Conservation (phyloP, 169 alveolate genomes). For the Eimeria praecox region DNA sequence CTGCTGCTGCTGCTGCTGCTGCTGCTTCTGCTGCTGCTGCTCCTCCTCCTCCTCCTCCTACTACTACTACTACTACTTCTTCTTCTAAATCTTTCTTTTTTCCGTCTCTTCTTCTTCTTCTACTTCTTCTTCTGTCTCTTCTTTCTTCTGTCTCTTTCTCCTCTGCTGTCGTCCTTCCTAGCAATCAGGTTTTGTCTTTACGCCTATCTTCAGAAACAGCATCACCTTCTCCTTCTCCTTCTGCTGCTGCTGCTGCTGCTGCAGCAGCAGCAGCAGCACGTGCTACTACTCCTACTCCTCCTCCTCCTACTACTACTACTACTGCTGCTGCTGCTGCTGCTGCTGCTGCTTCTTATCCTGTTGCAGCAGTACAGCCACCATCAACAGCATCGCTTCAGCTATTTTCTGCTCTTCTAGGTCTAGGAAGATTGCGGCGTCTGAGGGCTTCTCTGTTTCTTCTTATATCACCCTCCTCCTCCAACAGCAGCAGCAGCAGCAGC, state of each 20-base stretch:
- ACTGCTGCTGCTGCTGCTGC: slow-evolving; percentile 34
- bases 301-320: not conserved
- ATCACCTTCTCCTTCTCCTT: not conserved
- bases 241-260: not conserved
- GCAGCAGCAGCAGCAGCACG: not conserved
- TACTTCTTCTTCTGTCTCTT: not conserved
- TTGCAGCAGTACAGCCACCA: not conserved
- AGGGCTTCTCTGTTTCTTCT: not conserved
- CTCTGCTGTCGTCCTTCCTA: not conserved
- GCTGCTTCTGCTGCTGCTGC: not conserved
- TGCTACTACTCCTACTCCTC: slow-evolving; percentile 1
- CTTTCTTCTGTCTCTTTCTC: not conserved
- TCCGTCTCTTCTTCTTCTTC: not conserved
- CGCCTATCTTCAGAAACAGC: not conserved
- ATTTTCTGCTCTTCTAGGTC: slow-evolving; percentile 16
- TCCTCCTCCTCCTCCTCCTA: too few relatives aligned
- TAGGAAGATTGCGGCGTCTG: slow-evolving; percentile 4
- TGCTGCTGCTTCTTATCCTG: not conserved
- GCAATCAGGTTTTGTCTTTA: not conserved
- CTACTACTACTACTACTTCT: too few relatives aligned
- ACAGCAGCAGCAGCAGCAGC: slow-evolving; percentile 16
- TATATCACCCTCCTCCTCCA: not conserved
- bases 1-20: not conserved
- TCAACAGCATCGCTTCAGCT: not conserved
- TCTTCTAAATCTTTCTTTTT: too few relatives aligned